Percentiles rank a stretch among this genome's conserved stretches.
phyloP scores from a whole-genome alignment of 192 early-diverging fungal genomes.

The Mycoemilia scoparia region DNA sequence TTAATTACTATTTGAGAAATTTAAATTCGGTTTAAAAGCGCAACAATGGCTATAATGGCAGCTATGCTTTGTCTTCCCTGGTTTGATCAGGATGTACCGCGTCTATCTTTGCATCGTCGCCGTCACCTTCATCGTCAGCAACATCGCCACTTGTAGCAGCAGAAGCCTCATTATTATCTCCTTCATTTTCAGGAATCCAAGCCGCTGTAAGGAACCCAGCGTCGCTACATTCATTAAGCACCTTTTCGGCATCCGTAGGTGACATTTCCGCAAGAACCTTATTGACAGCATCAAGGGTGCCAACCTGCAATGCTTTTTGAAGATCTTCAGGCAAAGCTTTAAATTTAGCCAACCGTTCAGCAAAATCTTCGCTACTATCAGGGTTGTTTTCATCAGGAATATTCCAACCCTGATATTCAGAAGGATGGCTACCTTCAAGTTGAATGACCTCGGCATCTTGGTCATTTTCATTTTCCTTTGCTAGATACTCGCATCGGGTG shows the following conservation, averaged over 20 bases:
- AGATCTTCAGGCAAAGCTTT: constrained; percentile 45
- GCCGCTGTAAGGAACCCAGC: constrained; percentile 42
- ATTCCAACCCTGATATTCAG: constrained; percentile 49
- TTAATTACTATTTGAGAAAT: too few species aligned
- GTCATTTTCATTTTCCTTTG: constrained; percentile 28
- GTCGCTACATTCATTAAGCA: constrained; percentile 53
- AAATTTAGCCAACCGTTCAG: constrained; percentile 51
- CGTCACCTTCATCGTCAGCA: too few species aligned
- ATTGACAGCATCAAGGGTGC: constrained; percentile 71
- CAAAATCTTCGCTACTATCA: constrained; percentile 26
- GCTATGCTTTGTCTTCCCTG: too few species aligned
- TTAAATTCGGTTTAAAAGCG: too few species aligned
- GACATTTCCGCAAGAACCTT: constrained; percentile 47
- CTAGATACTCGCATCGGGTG: constrained; percentile 50
- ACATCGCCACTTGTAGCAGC: too few species aligned
- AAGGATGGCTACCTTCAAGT: constrained; percentile 47
- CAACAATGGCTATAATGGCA: too few species aligned
- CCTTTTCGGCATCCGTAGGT: constrained; percentile 52
- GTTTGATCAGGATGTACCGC: too few species aligned
- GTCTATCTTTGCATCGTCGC: too few species aligned
- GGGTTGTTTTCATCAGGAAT: constrained; percentile 36
- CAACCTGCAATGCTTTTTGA: constrained; percentile 53
- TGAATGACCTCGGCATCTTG: constrained; percentile 35
- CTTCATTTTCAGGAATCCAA: neutral
- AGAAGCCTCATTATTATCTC: too few species aligned